phyloP scores from a whole-genome alignment of 805 yeast genomes.

The Lipomyces sp. region DNA sequence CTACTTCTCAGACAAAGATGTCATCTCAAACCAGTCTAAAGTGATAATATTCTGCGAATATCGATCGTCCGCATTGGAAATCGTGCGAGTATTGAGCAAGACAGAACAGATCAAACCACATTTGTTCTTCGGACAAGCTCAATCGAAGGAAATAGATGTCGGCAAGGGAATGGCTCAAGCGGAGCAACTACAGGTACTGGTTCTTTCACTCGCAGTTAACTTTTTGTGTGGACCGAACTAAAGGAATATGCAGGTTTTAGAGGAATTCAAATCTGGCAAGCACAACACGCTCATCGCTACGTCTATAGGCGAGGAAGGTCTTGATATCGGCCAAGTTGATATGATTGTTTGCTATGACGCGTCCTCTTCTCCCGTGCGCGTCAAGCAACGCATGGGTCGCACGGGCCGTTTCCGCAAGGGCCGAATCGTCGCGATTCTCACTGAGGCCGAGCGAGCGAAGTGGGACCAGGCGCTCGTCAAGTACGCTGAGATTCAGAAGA shows the following conservation, averaged over 20 bases:
- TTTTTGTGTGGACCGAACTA: not conserved
- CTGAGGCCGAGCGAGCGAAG: conserved; percentile 73
- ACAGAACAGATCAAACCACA: conserved; percentile 56
- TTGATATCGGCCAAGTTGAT: conserved; percentile 98
- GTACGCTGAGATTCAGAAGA: conserved; percentile 65
- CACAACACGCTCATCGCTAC: conserved; percentile 89
- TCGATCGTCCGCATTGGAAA: conserved; percentile 86
- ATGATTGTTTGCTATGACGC: conserved; percentile 89
- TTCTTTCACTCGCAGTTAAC: not conserved
- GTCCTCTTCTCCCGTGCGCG: conserved; percentile 88
- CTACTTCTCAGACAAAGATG: conserved; percentile 34
- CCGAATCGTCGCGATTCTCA: conserved; percentile 65
- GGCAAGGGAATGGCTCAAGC: conserved; percentile 95
- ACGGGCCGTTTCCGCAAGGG: conserved; percentile 96
- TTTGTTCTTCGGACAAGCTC: conserved; percentile 89
- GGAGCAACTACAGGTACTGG: conserved; percentile 64
- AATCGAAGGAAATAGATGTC: conserved; percentile 35
- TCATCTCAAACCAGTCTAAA: conserved; percentile 49
- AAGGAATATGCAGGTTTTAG: conserved; percentile 42
- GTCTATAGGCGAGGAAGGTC: conserved; percentile 96
- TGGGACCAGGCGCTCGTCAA: conserved; percentile 83
- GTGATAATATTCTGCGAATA: conserved; percentile 86
- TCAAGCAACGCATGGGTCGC: conserved; percentile 94
- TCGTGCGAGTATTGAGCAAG: conserved; percentile 55
- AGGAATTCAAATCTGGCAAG: conserved; percentile 66